Evolutionary conservation across 192 early-diverging fungal species (phyloP), one percentile per base, ranked within the genome.

Genomic region (Backusella liffmaniae): DNA sequence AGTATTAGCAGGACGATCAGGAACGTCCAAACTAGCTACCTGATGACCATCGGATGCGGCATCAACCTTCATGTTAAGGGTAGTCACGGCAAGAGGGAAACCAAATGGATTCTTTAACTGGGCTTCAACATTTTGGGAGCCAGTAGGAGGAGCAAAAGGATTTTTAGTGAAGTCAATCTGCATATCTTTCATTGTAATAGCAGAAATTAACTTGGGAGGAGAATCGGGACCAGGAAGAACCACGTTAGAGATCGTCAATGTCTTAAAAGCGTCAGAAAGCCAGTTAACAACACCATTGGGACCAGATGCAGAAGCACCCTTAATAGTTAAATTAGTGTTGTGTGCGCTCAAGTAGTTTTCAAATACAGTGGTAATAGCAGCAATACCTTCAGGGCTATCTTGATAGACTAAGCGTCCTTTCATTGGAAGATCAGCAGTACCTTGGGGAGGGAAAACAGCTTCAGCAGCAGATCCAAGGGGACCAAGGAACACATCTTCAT

Each of bases 391-490:
- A 26, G 80, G 51, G 30, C 76, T 81, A n/a, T 74, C 79, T 78
- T 89, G 90, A 18, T 84, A 80, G 30, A 83, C 30, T 73, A 91
- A 79, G 10, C 79, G 83, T 62, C 90, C 90, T 9, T 80, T 80
- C 76, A 91, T 73, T 36, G 80, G 70, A 16, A 90, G 72, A 39
- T 78, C 71, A 16, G 81, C 78, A 10, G 56, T 29, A 66, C 79
- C 79, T 10, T 36, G 16, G 59, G 81, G 74, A 59, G 77, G 62
- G 65, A 82, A 74, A 16, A 73, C 41, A 39, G 78, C 67, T 82
- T 88, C 85, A 83, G 88, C 84, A 79, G 88, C 76, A 76, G 90
- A 79, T 80, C 87, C 74, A 78, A 85, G 74, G 67, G 85, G 82
- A 78, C 91, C 81, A 78, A 88, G 74, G 1, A 76, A 39, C 4